These are phyloP conservation scores for Trichosporon ovoides DNA, from an alignment of 1,284 basidiomycete genomes.

Conservation along the genomic window DNA sequence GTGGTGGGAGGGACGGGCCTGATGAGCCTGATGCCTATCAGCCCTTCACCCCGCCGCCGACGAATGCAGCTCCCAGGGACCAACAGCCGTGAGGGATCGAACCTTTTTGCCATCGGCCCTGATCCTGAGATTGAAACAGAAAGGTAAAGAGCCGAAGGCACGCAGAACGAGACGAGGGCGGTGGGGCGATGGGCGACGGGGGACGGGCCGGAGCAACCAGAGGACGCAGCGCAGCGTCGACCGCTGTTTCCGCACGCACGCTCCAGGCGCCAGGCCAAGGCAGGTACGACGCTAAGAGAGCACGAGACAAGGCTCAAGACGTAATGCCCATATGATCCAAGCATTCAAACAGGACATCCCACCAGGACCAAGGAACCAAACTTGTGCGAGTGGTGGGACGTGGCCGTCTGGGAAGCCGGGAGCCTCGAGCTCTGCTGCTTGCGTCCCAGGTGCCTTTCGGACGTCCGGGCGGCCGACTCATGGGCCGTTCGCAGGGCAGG, in stretches of 20 bases:
- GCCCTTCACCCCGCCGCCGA: not conserved
- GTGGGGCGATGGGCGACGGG: not conserved
- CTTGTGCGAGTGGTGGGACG: not conserved
- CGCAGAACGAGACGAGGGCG: too few relatives aligned
- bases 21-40: too few relatives aligned
- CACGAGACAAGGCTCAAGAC: not conserved
- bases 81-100: conserved; percentile 1
- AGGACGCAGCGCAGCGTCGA: not conserved
- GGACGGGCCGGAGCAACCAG: not conserved
- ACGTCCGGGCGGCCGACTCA: too few relatives aligned
- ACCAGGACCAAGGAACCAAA: conserved; percentile 1
- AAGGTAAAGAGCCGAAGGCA: not conserved
- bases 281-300: not conserved
- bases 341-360: not conserved
- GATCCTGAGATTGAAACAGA: not conserved
- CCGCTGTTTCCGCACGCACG: not conserved
- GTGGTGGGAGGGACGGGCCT: not conserved
- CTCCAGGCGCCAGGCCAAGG: not conserved
- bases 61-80: not conserved
- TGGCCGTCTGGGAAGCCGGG: not conserved
- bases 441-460: too few relatives aligned
- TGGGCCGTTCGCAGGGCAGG: too few relatives aligned
- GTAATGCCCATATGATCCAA: not conserved
- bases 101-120: not conserved
- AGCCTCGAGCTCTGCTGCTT: too few relatives aligned